Conservation (phyloP, 2,329 filamentous ascomycete species). For the Penicillium janthinellum region DNA sequence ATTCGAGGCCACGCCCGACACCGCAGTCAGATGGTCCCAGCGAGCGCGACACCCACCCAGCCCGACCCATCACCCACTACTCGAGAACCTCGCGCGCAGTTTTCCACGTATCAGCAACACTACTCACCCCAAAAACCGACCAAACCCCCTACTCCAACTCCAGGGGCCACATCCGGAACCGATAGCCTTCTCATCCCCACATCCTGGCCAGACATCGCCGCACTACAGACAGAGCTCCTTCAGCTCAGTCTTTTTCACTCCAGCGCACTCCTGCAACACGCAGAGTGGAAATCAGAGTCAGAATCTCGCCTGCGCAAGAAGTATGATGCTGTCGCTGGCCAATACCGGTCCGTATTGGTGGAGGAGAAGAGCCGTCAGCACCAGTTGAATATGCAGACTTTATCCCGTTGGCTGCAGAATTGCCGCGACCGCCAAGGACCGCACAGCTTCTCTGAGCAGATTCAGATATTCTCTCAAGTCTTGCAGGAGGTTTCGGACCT, state of each 20-base stretch:
- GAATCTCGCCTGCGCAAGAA: constrained; percentile 36
- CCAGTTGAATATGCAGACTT: constrained; percentile 38
- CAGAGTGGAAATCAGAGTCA: constrained; percentile 35
- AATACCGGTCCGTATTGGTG: constrained; percentile 34
- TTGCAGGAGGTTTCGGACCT: constrained; percentile 42
- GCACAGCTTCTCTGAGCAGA: constrained; percentile 38
- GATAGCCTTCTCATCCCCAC: constrained; percentile 29
- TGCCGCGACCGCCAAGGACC: constrained; percentile 29
- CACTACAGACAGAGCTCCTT: constrained; percentile 47
- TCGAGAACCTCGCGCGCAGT: constrained; percentile 32
- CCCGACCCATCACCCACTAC: constrained; percentile 19
- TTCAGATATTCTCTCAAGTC: constrained; percentile 43
- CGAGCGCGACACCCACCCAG: constrained; percentile 22
- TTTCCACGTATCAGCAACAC: constrained; percentile 43
- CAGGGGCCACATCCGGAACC: constrained; percentile 16
- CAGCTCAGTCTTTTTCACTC: constrained; percentile 46
- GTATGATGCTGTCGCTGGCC: constrained; percentile 39
- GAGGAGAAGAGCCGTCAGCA: constrained; percentile 39
- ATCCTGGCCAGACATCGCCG: constrained; percentile 38
- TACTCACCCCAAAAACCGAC: constrained; percentile 42
- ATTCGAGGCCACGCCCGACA: constrained; percentile 37
- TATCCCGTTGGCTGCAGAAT: constrained; percentile 39
- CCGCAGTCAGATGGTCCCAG: constrained; percentile 37
- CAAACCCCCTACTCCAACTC: constrained; percentile 28
- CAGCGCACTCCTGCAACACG: constrained; percentile 30